phyloP scores from a whole-genome alignment of 768 basidiomycete genomes.

The Rhizopogon sp. region DNA sequence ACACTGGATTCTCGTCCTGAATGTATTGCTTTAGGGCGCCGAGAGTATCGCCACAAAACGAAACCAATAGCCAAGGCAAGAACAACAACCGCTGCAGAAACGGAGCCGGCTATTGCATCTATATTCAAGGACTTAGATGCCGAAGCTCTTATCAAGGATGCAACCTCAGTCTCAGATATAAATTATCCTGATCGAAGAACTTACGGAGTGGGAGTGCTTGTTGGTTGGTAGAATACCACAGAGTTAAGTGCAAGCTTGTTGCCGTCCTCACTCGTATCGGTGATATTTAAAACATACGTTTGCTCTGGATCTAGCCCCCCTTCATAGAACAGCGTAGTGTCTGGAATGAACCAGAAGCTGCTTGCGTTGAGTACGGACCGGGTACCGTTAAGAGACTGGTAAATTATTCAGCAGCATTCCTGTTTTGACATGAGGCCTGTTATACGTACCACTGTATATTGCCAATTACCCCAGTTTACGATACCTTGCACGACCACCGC shows the following conservation, averaged over 20 bases:
- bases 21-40: background rate
- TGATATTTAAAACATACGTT: constrained; percentile 8
- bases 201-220: background rate
- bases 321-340: constrained; percentile 10
- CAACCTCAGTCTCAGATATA: background rate
- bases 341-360: constrained; percentile 19
- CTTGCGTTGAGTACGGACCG: constrained; percentile 6
- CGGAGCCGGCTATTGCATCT: constrained; percentile 13
- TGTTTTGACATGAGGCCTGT: background rate
- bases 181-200: background rate
- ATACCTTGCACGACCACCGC: constrained; percentile 11
- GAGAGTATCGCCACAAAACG: constrained; percentile 1
- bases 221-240: constrained; percentile 11
- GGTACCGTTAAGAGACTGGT: constrained; percentile 5
- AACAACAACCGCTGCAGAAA: constrained; percentile 10
- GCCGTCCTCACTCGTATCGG: constrained; percentile 4
- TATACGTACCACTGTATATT: constrained; percentile 19
- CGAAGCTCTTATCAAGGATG: background rate
- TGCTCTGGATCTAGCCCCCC: constrained; percentile 6
- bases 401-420: background rate
- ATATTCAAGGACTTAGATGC: constrained; percentile 3
- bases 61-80: constrained; percentile 2
- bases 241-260: constrained; percentile 7
- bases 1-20: background rate
- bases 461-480: constrained; percentile 19